phyloP scores from a whole-genome alignment of 495 filamentous ascomycete genomes.

The Penicillium dipodomyicola region DNA sequence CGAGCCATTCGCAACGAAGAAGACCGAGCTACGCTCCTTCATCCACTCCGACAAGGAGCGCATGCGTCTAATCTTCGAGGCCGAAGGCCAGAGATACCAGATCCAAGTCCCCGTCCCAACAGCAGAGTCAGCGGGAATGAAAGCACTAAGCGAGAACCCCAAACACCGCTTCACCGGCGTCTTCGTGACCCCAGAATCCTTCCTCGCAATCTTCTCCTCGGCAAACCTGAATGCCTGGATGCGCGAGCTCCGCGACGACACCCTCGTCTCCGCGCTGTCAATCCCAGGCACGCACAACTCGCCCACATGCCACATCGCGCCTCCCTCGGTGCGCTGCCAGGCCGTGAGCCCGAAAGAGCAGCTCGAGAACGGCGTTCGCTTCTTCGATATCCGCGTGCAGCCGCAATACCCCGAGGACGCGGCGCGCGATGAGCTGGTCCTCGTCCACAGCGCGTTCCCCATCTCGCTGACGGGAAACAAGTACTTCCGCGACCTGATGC shows the following conservation, averaged over 20 bases:
- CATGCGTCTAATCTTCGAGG: conserved; percentile 62
- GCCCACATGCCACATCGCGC: conserved; percentile 74
- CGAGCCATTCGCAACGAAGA: conserved; percentile 54
- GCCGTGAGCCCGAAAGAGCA: conserved; percentile 72
- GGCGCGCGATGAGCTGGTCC: conserved; percentile 54
- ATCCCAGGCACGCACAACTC: conserved; percentile 97
- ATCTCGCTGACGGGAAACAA: conserved; percentile 67
- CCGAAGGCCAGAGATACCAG: conserved; percentile 57
- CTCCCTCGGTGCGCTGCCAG: conserved; percentile 93
- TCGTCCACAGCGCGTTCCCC: conserved; percentile 80
- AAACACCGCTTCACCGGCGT: conserved; percentile 66
- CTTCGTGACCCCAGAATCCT: conserved; percentile 60
- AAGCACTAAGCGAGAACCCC: conserved; percentile 53
- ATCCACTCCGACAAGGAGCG: conserved; percentile 50
- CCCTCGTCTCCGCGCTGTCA: conserved; percentile 73
- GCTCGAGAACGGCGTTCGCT: conserved; percentile 86
- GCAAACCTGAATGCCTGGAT: conserved; percentile 78
- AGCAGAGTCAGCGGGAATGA: conserved; percentile 54
- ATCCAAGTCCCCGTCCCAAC: conserved; percentile 60
- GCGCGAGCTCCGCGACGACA: conserved; percentile 62
- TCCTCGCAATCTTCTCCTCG: conserved; percentile 75
- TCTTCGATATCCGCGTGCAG: conserved; percentile 86
- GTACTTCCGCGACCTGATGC: conserved; percentile 70
- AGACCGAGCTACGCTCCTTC: conserved; percentile 52
- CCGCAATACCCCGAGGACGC: conserved; percentile 55